phyloP scores from a whole-genome alignment of 371 early-diverging fungal genomes.

The Actinomortierella wolfii region DNA sequence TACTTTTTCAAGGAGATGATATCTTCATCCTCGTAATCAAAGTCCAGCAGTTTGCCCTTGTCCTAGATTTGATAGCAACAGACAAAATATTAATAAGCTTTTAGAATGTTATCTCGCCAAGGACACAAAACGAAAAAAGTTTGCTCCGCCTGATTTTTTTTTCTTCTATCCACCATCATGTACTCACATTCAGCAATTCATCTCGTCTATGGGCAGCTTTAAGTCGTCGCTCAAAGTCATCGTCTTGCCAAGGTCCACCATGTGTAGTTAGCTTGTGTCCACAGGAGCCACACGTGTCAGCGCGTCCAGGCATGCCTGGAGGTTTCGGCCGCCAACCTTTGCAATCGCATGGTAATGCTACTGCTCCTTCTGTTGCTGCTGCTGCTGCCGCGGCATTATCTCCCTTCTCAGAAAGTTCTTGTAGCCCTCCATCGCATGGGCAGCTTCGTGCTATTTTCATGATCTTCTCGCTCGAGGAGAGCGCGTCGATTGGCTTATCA shows the following conservation, averaged over 20 bases:
- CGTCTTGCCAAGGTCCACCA: constrained; percentile 50
- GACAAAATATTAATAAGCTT: background rate
- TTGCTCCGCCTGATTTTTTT: constrained; percentile 1
- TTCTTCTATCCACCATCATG: background rate
- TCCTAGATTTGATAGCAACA: constrained; percentile 38
- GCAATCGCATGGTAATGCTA: constrained; percentile 40
- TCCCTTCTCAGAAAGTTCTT: too few species aligned
- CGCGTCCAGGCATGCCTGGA: constrained; percentile 18
- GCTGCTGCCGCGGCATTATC: background rate
- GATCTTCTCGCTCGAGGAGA: constrained; percentile 50
- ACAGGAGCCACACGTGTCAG: constrained; percentile 47
- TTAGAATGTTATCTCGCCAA: too few species aligned
- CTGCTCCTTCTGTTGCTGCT: constrained; percentile 6
- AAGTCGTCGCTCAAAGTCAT: constrained; percentile 50
- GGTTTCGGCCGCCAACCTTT: constrained; percentile 48
- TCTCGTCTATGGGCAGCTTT: constrained; percentile 54
- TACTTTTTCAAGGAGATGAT: constrained; percentile 56
- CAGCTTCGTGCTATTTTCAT: constrained; percentile 53
- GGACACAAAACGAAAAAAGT: background rate
- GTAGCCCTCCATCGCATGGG: constrained; percentile 46
- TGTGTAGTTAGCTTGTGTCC: constrained; percentile 51
- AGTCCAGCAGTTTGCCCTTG: constrained; percentile 55
- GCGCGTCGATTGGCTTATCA: constrained; percentile 27
- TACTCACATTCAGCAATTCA: constrained; percentile 53
- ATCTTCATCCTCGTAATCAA: constrained; percentile 53